Percentiles rank a stretch among this genome's conserved stretches.
Evolutionary conservation across 768 basidiomycete species (phyloP).

Genomic region (Agrocybe praecox): DNA sequence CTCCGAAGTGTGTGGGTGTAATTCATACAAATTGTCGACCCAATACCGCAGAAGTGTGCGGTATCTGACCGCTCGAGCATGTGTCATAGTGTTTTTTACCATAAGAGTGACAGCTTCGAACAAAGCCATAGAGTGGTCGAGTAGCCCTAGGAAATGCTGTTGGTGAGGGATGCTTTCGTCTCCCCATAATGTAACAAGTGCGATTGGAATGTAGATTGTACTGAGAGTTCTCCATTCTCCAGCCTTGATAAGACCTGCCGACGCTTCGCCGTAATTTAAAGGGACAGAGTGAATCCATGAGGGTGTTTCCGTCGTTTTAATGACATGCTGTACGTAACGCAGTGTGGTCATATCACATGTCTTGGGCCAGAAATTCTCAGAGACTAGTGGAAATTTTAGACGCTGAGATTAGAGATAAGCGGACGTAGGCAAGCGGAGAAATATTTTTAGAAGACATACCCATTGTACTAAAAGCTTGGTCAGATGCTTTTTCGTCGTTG

Average conservation of each 20-base stretch:
- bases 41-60: not conserved
- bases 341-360: not conserved
- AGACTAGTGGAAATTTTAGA: not conserved
- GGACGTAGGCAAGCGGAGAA: not conserved
- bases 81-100: not conserved
- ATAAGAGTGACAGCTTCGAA: not conserved
- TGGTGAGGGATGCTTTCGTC: not conserved
- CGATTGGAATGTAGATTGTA: conserved; percentile 31
- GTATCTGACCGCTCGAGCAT: not conserved
- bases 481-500: not conserved
- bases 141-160: conserved; percentile 15
- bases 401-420: not conserved
- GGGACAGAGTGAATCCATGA: conserved; percentile 26
- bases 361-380: not conserved
- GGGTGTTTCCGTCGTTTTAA: conserved; percentile 22
- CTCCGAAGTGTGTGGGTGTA: conserved; percentile 3
- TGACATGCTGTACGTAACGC: conserved; percentile 21
- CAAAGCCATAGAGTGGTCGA: conserved; percentile 25
- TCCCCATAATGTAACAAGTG: conserved; percentile 36
- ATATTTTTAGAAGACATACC: not conserved
- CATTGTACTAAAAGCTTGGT: not conserved
- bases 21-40: not conserved
- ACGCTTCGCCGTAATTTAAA: conserved; percentile 16
- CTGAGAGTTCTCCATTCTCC: conserved; percentile 39
- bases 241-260: conserved; percentile 30